Conservation (phyloP, 306 rosid genomes). For the Cajanus cajan region DNA sequence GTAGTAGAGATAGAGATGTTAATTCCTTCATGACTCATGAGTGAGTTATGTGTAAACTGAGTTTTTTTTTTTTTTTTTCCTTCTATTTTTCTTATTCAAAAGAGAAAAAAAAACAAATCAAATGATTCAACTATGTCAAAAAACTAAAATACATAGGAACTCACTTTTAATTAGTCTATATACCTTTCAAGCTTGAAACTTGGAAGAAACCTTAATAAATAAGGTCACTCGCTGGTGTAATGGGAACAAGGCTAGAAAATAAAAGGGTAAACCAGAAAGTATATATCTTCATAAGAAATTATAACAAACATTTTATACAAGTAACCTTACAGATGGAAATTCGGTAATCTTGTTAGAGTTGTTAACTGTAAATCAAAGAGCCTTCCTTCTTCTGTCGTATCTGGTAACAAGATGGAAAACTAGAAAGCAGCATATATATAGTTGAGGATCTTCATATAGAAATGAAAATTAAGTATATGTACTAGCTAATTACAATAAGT, state of each 20-base stretch:
- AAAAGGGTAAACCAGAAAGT: background rate
- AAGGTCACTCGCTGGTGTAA: background rate
- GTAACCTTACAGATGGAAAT: background rate
- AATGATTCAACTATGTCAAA: background rate
- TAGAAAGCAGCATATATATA: background rate
- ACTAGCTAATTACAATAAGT: background rate
- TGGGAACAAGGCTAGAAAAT: background rate
- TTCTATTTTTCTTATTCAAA: background rate
- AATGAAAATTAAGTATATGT: no score
- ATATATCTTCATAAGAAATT: background rate
- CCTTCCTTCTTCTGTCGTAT: background rate
- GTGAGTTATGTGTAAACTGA: background rate
- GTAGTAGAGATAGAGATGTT: background rate
- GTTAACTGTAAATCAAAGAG: background rate
- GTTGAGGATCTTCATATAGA: no score
- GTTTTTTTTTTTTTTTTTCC: background rate
- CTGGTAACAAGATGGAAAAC: slow-evolving; percentile 16
- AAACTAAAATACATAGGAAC: background rate
- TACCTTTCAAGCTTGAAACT: slow-evolving; percentile 11
- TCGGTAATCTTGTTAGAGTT: slow-evolving; percentile 14
- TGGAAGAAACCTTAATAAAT: background rate
- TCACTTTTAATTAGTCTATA: background rate
- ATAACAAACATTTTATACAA: background rate
- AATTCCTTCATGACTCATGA: slow-evolving; percentile 13
- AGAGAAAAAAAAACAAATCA: background rate